Conservation (phyloP, 108 stramenopile genomes). For the Pseudonitzschia multistriata region DNA sequence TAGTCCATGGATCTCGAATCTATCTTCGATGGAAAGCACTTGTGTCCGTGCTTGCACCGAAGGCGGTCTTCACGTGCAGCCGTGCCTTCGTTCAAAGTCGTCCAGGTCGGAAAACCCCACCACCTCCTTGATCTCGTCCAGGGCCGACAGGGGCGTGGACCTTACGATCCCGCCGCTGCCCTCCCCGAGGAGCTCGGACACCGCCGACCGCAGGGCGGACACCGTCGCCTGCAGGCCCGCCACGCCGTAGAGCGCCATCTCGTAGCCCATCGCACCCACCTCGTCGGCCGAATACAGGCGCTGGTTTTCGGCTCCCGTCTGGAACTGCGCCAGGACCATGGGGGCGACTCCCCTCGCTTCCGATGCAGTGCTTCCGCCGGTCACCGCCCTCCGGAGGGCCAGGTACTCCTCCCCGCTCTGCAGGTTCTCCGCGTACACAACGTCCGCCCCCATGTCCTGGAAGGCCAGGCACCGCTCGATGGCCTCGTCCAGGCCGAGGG, state of each 20-base stretch:
- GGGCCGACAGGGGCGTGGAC: conserved; percentile 21
- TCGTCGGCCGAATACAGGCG: conserved; percentile 32
- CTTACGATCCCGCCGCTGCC: conserved; percentile 16
- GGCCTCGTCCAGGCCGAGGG: conserved; percentile 54
- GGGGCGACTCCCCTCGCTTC: conserved; percentile 22
- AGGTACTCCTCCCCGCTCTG: conserved; percentile 48
- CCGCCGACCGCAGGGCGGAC: conserved; percentile 21
- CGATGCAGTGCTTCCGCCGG: not conserved
- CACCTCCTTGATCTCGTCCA: conserved; percentile 40
- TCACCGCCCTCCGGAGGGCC: conserved; percentile 26
- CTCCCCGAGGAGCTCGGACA: conserved; percentile 21
- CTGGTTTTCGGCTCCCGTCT: conserved; percentile 25
- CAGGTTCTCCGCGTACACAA: conserved; percentile 60
- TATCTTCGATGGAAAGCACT: too few relatives aligned
- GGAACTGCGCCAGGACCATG: conserved; percentile 59
- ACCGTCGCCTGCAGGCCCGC: conserved; percentile 55
- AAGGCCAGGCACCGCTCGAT: conserved; percentile 50
- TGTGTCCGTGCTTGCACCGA: too few relatives aligned
- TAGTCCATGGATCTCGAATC: too few relatives aligned
- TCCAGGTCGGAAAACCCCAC: conserved; percentile 56
- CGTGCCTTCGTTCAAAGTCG: conserved; percentile 33
- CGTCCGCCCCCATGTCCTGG: conserved; percentile 54
- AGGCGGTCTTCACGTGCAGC: not conserved
- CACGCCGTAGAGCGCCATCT: conserved; percentile 54
- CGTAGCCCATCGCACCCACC: conserved; percentile 47